Base-by-base conservation (phyloP, 768 basidiomycete genomes). In the Steccherinum ochraceum region DNA sequence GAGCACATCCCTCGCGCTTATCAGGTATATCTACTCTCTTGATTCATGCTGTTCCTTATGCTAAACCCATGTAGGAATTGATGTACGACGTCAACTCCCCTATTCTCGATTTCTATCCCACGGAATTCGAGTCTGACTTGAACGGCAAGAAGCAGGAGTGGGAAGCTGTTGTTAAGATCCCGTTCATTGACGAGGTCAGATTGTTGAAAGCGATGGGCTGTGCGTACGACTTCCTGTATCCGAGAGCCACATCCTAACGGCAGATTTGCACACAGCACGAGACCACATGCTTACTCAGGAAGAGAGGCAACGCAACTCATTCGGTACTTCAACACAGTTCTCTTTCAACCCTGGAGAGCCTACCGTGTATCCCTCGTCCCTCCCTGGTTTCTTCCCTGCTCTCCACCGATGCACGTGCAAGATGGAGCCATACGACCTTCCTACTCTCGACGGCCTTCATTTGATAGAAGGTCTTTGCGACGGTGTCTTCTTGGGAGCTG, bases 91-190 rank as follows among this genome's bases (percentile, higher is more conserved):
- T 80, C 2, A 84, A 77, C 54, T 98, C 95, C 2, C 80, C 91
- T 0, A 96, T 99, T 58, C 64, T 91, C 45, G 91, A 95, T 62
- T 98, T 98, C 72, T 99, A 99, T 65, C 96, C 96, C 2, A 57
- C 74, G 13, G 84, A 93, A 48, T 98, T 98, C 57, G 93, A 91
- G 56, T 83, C 80, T 56, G 96, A 99, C 70, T 69, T 96, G 63
- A 98, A 99, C 58, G 96, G 96, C 25, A 99, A 99, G 78, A 98
- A 93, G 65, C 85, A 88, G 58, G 95, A 97, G 21, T 99, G 96
- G 96, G 96, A 99, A 66, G 95, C 96, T 0, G 81, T 98, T 46
- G 93, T 99, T 49, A 98, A 98, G 71, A 97, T 99, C 57, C 96
- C 96, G 0, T 99, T 99, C 67, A 97, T 99, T 53, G 84, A 96